Percentiles rank a stretch among this genome's conserved stretches.
phyloP scores from a whole-genome alignment of 2,329 filamentous ascomycete species.

The Aschersonia sp. region DNA sequence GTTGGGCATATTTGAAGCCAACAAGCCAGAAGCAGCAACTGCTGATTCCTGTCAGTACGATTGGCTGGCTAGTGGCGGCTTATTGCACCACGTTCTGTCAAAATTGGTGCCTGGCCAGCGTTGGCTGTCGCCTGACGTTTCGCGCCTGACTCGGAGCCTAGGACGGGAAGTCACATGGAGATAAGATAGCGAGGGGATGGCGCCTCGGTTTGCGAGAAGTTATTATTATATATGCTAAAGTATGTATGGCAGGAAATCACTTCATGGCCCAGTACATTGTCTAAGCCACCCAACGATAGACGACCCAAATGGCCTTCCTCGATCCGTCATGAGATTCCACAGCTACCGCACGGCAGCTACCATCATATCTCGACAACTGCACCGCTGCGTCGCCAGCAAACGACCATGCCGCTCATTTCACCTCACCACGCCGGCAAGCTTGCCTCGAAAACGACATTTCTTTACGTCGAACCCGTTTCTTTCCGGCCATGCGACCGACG shows the following conservation, averaged over 20 bases:
- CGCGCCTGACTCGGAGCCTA: too few species aligned
- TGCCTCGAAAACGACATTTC: slow-evolving; percentile 45
- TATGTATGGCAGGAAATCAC: too few species aligned
- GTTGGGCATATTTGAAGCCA: too few species aligned
- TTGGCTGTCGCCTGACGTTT: too few species aligned
- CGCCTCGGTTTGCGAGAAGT: too few species aligned
- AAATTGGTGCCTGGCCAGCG: neutral
- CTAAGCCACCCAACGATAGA: neutral
- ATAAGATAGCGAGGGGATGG: neutral
- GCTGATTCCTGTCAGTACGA: neutral
- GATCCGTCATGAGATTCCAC: slow-evolving; percentile 17
- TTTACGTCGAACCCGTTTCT: slow-evolving; percentile 51
- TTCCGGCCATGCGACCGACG: slow-evolving; percentile 10
- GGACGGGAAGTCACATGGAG: neutral
- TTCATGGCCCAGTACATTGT: too few species aligned
- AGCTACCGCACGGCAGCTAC: slow-evolving; percentile 18
- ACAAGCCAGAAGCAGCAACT: neutral
- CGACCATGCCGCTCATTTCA: slow-evolving; percentile 27
- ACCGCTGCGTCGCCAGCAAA: slow-evolving; percentile 11
- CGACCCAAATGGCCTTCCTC: neutral
- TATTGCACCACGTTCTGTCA: neutral
- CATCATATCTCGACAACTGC: slow-evolving; percentile 14
- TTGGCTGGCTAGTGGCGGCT: neutral
- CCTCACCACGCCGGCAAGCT: slow-evolving; percentile 23
- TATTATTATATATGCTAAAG: too few species aligned